Conservation (phyloP, 345 rosid genomes). For the Euphorbia pulcherrima region DNA sequence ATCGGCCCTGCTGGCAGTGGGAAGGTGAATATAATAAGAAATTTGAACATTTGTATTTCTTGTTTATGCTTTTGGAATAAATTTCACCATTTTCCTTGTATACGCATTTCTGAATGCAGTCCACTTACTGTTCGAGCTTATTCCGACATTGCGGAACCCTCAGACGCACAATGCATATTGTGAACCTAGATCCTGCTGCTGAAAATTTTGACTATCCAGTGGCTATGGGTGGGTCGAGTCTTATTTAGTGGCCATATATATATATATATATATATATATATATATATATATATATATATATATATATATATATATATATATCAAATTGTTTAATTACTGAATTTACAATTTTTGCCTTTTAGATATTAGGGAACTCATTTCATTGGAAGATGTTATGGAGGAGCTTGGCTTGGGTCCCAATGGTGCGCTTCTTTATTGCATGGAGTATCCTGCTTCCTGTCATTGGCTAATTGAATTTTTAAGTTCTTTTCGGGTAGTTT, state of each 20-base stretch:
- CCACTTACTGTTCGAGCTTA: conserved; percentile 83
- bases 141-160: conserved; percentile 60
- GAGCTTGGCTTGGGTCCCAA: conserved; percentile 83
- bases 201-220: conserved; percentile 87
- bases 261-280: too few relatives aligned
- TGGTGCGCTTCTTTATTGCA: conserved; percentile 85
- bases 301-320: too few relatives aligned
- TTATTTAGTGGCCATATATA: not conserved
- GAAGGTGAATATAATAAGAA: conserved; percentile 42
- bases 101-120: conserved; percentile 34
- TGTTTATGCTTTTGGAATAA: not conserved
- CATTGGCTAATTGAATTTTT: not conserved
- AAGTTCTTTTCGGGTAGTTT: not conserved
- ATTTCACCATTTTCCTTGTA: not conserved
- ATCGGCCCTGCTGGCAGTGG: conserved; percentile 87
- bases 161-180: conserved; percentile 60
- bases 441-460: conserved; percentile 75
- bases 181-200: conserved; percentile 92
- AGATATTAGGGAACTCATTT: conserved; percentile 87
- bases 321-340: not conserved
- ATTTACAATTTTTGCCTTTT: conserved; percentile 14
- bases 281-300: too few relatives aligned
- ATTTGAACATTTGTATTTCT: not conserved
- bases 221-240: conserved; percentile 57
- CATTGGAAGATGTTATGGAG: conserved; percentile 94